Percentiles rank a stretch among this genome's conserved stretches.
These are phyloP conservation scores for Setomelanomma holmii DNA, from an alignment of 2,329 filamentous ascomycete species.

Conservation along the genomic window DNA sequence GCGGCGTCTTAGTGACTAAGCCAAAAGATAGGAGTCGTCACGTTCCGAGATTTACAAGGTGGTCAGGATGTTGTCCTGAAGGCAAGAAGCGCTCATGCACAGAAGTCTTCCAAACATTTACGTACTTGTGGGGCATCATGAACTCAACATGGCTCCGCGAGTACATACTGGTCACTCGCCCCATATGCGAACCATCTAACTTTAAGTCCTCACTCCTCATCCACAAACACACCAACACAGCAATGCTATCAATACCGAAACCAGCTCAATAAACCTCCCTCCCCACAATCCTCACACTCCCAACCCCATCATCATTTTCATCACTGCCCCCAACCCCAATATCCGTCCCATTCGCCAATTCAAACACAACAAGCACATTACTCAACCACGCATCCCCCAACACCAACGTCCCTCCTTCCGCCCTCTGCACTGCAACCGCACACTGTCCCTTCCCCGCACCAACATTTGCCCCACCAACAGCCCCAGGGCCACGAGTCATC, in stretches of 20 bases:
- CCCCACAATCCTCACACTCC: constrained; percentile 47
- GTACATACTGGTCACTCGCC: too few relatives aligned
- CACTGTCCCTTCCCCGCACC: constrained; percentile 10
- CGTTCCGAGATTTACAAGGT: too few relatives aligned
- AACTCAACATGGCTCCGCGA: too few relatives aligned
- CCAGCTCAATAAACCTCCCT: constrained; percentile 14
- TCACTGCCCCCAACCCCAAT: neutral
- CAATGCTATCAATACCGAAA: neutral
- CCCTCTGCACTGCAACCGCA: constrained; percentile 26
- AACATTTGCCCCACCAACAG: constrained; percentile 11
- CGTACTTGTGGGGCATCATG: too few relatives aligned
- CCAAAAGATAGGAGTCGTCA: too few relatives aligned
- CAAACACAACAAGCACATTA: constrained; percentile 57
- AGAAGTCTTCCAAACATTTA: too few relatives aligned
- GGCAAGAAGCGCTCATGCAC: too few relatives aligned
- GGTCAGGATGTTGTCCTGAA: too few relatives aligned
- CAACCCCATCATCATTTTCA: constrained; percentile 32
- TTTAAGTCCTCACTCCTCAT: too few relatives aligned
- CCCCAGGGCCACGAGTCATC: constrained; percentile 18
- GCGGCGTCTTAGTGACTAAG: too few relatives aligned
- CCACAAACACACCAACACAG: too few relatives aligned
- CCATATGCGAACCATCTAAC: too few relatives aligned
- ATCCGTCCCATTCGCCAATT: constrained; percentile 43
- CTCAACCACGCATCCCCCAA: constrained; percentile 56
- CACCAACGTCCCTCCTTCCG: constrained; percentile 20